These are phyloP conservation scores for Mycena floridula DNA, from an alignment of 768 basidiomycete species.

Conservation along the genomic window DNA sequence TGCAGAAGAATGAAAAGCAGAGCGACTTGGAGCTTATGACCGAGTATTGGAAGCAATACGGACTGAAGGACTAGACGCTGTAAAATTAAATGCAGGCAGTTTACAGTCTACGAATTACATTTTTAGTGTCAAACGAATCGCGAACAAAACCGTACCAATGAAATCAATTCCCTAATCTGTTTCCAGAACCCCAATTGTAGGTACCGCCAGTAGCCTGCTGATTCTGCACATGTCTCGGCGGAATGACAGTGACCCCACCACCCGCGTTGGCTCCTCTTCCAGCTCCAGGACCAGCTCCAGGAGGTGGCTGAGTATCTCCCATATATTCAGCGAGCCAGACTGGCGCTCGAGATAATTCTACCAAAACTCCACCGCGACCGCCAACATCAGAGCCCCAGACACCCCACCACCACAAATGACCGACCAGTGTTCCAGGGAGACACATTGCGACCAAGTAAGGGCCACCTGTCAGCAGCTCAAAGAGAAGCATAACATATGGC, in stretches of 20 bases:
- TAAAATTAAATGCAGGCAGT: too few species aligned
- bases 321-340: slow-evolving; percentile 49
- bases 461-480: slow-evolving; percentile 67
- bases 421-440: slow-evolving; percentile 67
- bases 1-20: slow-evolving; percentile 60
- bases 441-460: slow-evolving; percentile 46
- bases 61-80: slow-evolving; percentile 38
- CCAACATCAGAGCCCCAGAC: slow-evolving; percentile 50
- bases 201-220: slow-evolving; percentile 6
- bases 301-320: slow-evolving; percentile 28
- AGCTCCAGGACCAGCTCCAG: slow-evolving; percentile 24
- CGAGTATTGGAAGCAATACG: slow-evolving; percentile 71
- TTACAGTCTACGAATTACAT: too few species aligned
- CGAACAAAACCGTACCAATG: too few species aligned
- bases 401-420: slow-evolving; percentile 79
- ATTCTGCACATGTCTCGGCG: slow-evolving; percentile 34
- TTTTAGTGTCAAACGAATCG: too few species aligned
- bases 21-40: slow-evolving; percentile 68
- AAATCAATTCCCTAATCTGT: slow-evolving; percentile 40
- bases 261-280: slow-evolving; percentile 24
- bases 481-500: slow-evolving; percentile 65
- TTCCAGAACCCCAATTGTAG: slow-evolving; percentile 48
- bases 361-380: slow-evolving; percentile 32
- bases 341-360: slow-evolving; percentile 44
- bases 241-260: slow-evolving; percentile 51